Evolutionary conservation across 768 basidiomycete genomes (phyloP), one percentile per base, ranked within the genome.

Genomic region (Podaxis mareebaensis): DNA sequence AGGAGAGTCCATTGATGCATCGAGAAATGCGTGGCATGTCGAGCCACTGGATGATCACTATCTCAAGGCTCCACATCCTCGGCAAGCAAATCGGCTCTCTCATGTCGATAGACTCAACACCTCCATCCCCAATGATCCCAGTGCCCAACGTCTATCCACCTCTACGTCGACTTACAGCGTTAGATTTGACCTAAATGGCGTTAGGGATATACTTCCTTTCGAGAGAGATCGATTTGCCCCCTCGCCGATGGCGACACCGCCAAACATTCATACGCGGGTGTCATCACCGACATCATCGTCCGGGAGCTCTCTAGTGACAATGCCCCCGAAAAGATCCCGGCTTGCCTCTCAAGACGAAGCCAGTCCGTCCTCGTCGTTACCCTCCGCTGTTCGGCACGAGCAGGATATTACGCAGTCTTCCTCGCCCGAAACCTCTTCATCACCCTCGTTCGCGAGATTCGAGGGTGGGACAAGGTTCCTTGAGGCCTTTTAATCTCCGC

Each of bases 381-480:
- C 61, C 17, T 24, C 30, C 7, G 8, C 24, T 24, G 28, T 8
- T 39, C 61, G 40, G 12, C 40, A 55, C 22, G 53, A 55, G 11
- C 53, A 55, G 8, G 53, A 62, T 22, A 38, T 44, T 20, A 22
- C 53, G 17, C 53, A 36, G 4, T 36, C 20, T 55, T 24, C 61
- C 26, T 13, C 33, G 17, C 3, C 36, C 3, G 44, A 26, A 6
- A 39, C 60, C 15, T 51, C 61, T 17, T 36, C 59, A 20, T 52
- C 51, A 39, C 59, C 59, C 24, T 22, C 44, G 4, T 53, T 24
- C 6, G 11, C 61, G 5, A 62, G 53, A 3, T 62, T 62, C 15
- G 53, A 62, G 46, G 61, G 61, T 3, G 61, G 61, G 1, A 48
- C 61, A 36, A 62, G 48, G 28, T 62, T 62, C 42, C 26, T 62